phyloP scores from a whole-genome alignment of 495 filamentous ascomycete genomes.

The Trichocladium antarcticum region DNA sequence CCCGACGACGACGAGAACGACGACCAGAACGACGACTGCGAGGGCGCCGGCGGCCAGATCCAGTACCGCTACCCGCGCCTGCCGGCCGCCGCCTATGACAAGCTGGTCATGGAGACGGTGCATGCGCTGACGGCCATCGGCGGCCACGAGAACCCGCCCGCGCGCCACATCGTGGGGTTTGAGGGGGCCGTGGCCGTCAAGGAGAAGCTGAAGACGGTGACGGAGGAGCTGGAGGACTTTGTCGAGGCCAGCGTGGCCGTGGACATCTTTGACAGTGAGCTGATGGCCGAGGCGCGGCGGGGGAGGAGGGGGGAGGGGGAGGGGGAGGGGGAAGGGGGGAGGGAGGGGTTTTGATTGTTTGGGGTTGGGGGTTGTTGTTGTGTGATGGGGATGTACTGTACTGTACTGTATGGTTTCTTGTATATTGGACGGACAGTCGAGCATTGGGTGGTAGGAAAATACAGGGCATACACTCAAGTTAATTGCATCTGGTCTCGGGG shows the following conservation, averaged over 20 bases:
- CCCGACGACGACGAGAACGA: neutral
- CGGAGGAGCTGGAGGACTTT: constrained; percentile 93
- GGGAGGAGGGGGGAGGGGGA: constrained; percentile 14
- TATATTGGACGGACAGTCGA: no score
- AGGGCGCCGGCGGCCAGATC: constrained; percentile 36
- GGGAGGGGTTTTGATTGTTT: neutral
- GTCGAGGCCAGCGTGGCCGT: constrained; percentile 78
- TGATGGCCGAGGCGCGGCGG: constrained; percentile 36
- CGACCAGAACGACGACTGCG: neutral
- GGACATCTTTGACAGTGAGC: constrained; percentile 54
- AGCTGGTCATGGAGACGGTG: constrained; percentile 79
- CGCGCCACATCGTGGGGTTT: constrained; percentile 84
- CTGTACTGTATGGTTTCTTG: no score
- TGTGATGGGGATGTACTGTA: no score
- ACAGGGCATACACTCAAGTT: no score
- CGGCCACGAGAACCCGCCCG: constrained; percentile 90
- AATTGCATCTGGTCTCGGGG: no score
- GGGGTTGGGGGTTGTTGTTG: neutral
- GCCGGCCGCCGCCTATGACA: constrained; percentile 50
- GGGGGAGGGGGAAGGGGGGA: constrained; percentile 1
- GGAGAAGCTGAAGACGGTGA: constrained; percentile 92
- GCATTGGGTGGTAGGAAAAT: no score
- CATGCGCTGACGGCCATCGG: constrained; percentile 83
- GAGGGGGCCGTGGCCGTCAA: constrained; percentile 83
- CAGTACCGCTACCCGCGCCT: constrained; percentile 62